These are phyloP conservation scores for Blastocladiella emersonii DNA, from an alignment of 371 early-diverging fungal genomes.

Conservation along the genomic window DNA sequence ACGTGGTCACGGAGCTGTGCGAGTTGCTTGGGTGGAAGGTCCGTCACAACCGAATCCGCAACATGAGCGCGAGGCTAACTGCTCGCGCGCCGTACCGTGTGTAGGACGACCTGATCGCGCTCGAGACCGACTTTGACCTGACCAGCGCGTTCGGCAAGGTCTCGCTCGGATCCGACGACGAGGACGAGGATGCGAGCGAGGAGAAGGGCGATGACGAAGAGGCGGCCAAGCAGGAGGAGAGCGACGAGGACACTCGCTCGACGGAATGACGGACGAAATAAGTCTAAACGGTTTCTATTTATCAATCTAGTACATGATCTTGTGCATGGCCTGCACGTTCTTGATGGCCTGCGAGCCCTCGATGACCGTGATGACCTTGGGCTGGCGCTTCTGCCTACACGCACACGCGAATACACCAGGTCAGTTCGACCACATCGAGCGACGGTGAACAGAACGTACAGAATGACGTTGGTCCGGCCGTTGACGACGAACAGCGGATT, in stretches of 20 bases:
- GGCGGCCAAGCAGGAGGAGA: no score
- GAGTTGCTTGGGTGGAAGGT: constrained; percentile 47
- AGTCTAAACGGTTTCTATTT: no score
- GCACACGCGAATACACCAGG: not conserved
- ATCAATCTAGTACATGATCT: no score
- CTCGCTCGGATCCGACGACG: not conserved
- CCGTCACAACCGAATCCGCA: not conserved
- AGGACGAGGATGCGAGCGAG: no score
- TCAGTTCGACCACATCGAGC: not conserved
- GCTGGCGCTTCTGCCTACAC: not conserved
- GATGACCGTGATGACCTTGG: constrained; percentile 4
- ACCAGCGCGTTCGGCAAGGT: not conserved
- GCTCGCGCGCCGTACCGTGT: no score
- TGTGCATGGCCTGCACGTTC: no score
- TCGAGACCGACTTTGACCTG: not conserved
- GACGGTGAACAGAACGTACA: not conserved
- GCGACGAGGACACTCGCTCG: no score
- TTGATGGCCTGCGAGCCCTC: not conserved
- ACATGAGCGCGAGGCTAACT: no score
- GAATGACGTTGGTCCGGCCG: constrained; percentile 15
- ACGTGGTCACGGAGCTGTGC: constrained; percentile 43
- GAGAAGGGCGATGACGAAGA: no score
- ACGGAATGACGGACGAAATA: no score
- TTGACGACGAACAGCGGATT: constrained; percentile 42
- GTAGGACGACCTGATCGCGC: not conserved